Evolutionary conservation across 371 early-diverging fungal species (phyloP).

Genomic region (Syncephalastrum racemosum): DNA sequence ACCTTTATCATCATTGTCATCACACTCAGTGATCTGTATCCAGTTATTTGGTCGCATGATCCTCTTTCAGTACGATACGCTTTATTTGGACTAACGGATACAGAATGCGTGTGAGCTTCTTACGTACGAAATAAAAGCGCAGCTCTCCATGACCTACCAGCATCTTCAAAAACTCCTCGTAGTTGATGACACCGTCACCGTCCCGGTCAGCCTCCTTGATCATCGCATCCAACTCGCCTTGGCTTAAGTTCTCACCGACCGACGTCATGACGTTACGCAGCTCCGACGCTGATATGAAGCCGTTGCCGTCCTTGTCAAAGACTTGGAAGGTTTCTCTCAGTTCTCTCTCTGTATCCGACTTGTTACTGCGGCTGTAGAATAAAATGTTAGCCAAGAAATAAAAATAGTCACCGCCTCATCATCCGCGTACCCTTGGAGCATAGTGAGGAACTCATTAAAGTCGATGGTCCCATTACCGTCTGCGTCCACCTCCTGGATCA

Average conservation of each 20-base stretch:
- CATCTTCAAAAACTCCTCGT: constrained; percentile 79
- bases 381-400: not conserved
- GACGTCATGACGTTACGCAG: constrained; percentile 45
- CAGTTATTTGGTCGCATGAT: too few species aligned
- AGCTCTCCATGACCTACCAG: constrained; percentile 42
- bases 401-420: too few species aligned
- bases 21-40: too few species aligned
- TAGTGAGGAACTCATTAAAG: constrained; percentile 20
- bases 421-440: constrained; percentile 9
- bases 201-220: constrained; percentile 76
- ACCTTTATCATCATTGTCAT: too few species aligned
- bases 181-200: constrained; percentile 66
- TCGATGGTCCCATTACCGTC: constrained; percentile 44
- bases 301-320: constrained; percentile 54
- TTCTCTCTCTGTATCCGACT: constrained; percentile 35
- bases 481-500: constrained; percentile 90
- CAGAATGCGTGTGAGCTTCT: too few species aligned
- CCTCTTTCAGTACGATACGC: not conserved
- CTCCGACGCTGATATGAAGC: constrained; percentile 47
- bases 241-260: constrained; percentile 52
- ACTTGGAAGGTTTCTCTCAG: constrained; percentile 48
- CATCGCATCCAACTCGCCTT: constrained; percentile 81
- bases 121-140: too few species aligned
- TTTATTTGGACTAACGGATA: too few species aligned
- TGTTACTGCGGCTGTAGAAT: too few species aligned